Conservation (phyloP, 306 rosid species). For the Glycine soja region DNA sequence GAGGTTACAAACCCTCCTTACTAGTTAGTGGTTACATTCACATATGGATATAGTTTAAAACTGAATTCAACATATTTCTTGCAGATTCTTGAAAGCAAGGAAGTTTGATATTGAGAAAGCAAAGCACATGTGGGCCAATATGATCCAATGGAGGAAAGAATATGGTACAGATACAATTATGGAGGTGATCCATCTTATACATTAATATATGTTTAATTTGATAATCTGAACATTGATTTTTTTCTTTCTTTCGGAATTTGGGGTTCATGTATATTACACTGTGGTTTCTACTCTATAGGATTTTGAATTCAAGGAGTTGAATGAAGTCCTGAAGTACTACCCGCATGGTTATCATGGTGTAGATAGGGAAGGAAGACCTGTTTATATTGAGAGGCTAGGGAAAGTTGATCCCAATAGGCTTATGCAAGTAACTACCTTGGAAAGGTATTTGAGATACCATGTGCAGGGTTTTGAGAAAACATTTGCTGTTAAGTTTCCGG, state of each 20-base stretch:
- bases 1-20: conserved; percentile 56
- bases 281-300: conserved; percentile 56
- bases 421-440: conserved; percentile 78
- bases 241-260: background rate
- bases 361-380: conserved; percentile 86
- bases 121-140: conserved; percentile 87
- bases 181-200: conserved; percentile 58
- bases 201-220: background rate
- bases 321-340: conserved; percentile 73
- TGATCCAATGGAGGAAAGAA: conserved; percentile 93
- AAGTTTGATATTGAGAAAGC: conserved; percentile 87
- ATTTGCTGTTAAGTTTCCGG: conserved; percentile 83
- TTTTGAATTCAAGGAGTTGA: conserved; percentile 73
- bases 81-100: conserved; percentile 88
- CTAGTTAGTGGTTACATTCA: too few species aligned
- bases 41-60: background rate
- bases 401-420: conserved; percentile 81
- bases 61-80: conserved; percentile 26
- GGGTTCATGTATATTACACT: conserved; percentile 3
- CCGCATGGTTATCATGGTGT: conserved; percentile 94
- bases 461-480: conserved; percentile 81
- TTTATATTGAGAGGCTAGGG: conserved; percentile 86
- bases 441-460: conserved; percentile 81
- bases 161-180: conserved; percentile 76
- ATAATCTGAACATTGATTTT: conserved; percentile 1